Base-by-base conservation (phyloP, 176 grass and related monocot species). In the Zea luxurians region DNA sequence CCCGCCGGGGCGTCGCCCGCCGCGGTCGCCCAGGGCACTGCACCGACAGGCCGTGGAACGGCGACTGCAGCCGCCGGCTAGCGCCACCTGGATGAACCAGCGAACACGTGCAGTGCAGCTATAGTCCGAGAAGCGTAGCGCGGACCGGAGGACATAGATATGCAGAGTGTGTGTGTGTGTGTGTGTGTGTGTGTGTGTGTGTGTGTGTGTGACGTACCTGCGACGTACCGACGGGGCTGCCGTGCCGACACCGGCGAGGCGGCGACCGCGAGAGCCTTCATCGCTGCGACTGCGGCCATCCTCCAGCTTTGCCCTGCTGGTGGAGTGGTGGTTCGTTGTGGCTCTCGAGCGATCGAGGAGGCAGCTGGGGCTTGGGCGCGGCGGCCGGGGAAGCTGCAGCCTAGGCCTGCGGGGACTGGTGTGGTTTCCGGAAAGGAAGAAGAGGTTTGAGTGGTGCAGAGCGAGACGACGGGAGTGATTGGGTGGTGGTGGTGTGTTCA, bases 31-130 rank as follows among this genome's bases (percentile, higher is more conserved):
- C 8, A 0, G 41, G 61, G 44, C 87, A 87, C 55, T 68, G 81
- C 89, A 92, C 48, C 46, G 92, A 85, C 68, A 77, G 10, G 65
- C 92, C 90, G 5, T 20, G 43, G 72, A 90, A 95, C 35, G 85
- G 66, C 8, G 90, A 80, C 45, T 75, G 82, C 13, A 87, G 63
- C 53, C 18, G 63, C 53, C 18, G 63, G 50, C 85, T 48, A 76
- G 75, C 17, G 77, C 59, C 37, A 62, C 70, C 64, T 49, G 79
- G 78, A 27, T 1, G 9, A 1, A 60, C 3, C 15, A 27, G 27
- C 27, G 27, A 16, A 55, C 17, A 55, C 18, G 27, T 27, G 27
- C 27, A 27, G 27, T 27, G 27, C 27, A 27, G 27, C 27, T 27
- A 27, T 27, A 27, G 27, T 27, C 27, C 27, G 27, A 27, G 27